These are phyloP conservation scores for Ceratobasidium sp. DNA, from an alignment of 1,284 basidiomycete species.

Conservation along the genomic window DNA sequence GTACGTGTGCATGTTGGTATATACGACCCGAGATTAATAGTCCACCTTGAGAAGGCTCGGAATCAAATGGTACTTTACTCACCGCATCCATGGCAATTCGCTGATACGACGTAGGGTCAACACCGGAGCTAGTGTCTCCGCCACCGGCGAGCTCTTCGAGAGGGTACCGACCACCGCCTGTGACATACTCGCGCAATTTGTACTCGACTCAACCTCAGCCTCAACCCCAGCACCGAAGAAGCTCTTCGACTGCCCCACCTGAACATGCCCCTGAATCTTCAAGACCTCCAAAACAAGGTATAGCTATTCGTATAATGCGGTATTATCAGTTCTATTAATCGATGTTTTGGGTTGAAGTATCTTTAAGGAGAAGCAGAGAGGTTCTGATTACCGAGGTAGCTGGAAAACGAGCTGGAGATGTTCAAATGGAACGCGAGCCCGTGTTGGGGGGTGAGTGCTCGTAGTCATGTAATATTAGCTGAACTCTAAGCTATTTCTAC, in stretches of 20 bases:
- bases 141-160: neutral
- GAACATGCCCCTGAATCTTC: conserved; percentile 11
- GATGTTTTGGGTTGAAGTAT: too few relatives aligned
- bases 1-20: neutral
- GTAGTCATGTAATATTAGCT: neutral
- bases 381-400: conserved; percentile 3
- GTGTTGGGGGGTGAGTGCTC: neutral
- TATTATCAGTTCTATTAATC: too few relatives aligned
- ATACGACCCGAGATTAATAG: neutral
- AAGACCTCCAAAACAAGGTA: too few relatives aligned
- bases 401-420: neutral
- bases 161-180: neutral
- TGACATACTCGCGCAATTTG: neutral
- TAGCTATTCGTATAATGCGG: too few relatives aligned
- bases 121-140: conserved; percentile 8
- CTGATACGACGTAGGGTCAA: neutral
- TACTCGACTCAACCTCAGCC: neutral
- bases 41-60: neutral
- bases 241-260: neutral
- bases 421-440: neutral
- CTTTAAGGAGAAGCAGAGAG: neutral
- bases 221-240: neutral
- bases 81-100: neutral
- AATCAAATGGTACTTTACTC: conserved; percentile 12
- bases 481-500: neutral